Conservation (phyloP, 768 basidiomycete species). For the Galerina sulciceps region DNA sequence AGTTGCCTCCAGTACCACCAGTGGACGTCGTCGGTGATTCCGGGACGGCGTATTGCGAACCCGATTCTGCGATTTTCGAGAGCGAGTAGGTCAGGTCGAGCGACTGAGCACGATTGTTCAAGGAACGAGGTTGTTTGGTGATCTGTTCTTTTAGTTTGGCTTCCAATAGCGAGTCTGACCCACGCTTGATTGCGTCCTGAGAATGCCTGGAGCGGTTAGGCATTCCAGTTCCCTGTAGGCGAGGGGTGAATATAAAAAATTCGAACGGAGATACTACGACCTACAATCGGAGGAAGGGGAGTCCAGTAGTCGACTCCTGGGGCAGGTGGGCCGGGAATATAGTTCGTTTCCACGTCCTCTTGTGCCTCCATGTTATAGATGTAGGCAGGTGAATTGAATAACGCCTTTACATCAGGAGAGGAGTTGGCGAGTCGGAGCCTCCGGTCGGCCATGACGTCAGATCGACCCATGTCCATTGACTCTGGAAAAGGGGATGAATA, state of each 20-base stretch:
- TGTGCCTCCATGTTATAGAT: conserved; percentile 81
- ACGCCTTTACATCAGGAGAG: conserved; percentile 92
- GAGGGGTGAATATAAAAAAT: conserved; percentile 18
- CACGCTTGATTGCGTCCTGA: conserved; percentile 80
- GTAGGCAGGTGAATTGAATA: conserved; percentile 88
- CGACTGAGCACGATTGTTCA: conserved; percentile 87
- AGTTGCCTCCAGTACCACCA: conserved; percentile 74
- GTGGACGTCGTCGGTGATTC: conserved; percentile 84
- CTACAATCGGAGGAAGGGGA: conserved; percentile 74
- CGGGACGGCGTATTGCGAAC: conserved; percentile 58
- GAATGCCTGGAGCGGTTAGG: conserved; percentile 68
- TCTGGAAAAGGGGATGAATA: conserved; percentile 43
- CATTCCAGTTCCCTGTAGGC: conserved; percentile 65
- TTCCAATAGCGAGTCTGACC: conserved; percentile 83
- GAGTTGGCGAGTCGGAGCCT: conserved; percentile 84
- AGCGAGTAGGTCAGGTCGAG: conserved; percentile 87
- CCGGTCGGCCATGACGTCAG: conserved; percentile 72
- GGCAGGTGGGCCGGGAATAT: conserved; percentile 45
- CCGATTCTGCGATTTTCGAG: conserved; percentile 77
- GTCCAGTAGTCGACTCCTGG: conserved; percentile 75
- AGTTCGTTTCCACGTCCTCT: conserved; percentile 65
- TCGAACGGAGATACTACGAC: conserved; percentile 28
- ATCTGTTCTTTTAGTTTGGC: conserved; percentile 81
- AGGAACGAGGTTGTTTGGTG: conserved; percentile 71
- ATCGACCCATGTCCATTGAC: conserved; percentile 76